Evolutionary conservation across 208 protist genomes (phyloP), one percentile per base, ranked within the genome.

Genomic region (Trypanosoma boissoni): DNA sequence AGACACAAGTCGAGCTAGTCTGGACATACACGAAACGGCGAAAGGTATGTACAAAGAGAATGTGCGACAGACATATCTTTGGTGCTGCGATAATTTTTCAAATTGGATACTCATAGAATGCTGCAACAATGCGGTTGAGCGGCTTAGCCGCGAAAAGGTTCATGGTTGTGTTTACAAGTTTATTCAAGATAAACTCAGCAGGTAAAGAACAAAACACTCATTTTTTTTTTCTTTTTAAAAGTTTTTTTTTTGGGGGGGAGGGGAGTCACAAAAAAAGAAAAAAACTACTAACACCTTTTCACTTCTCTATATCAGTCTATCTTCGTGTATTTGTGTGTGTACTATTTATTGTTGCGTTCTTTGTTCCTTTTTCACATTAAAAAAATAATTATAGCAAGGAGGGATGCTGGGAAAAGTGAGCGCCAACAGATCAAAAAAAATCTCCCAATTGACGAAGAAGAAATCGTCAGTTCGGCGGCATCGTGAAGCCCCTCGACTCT

Each of bases 11-110:
- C 83, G 92, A 3, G 61, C 56, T 53, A 66, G 68, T 24, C 77
- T 97, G 3, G 92, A 97, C 61, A 95, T 95, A 46, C 88, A 97
- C 66, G 92, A 97, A 60, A 92, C 78, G 3, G 89, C 89, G 0
- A 60, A 80, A 5, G 29, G 36, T 1, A 45, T 65, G 8, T 95
- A 95, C 74, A 97, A 96, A 68, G 68, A 92, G 28, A 64, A 64
- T 31, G 84, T 96, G 28, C 66, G 86, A 16, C 42, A 75, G 16
- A 82, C 77, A 18, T 96, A 89, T 58, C 46, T 80, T 36, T 94
- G 88, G 86, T 96, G 91, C 71, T 95, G 88, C 56, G 42, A 76
- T 18, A 27, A 79, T 3, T 53, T 94, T 2, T 36, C 41, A 12
- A 52, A 75, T 18, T 96, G 88, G 86, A 29, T 73, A 49, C 56